Percentiles rank a stretch among this genome's conserved stretches.
phyloP scores from a whole-genome alignment of 805 yeast species.

The Saccharomycopsis vini region DNA sequence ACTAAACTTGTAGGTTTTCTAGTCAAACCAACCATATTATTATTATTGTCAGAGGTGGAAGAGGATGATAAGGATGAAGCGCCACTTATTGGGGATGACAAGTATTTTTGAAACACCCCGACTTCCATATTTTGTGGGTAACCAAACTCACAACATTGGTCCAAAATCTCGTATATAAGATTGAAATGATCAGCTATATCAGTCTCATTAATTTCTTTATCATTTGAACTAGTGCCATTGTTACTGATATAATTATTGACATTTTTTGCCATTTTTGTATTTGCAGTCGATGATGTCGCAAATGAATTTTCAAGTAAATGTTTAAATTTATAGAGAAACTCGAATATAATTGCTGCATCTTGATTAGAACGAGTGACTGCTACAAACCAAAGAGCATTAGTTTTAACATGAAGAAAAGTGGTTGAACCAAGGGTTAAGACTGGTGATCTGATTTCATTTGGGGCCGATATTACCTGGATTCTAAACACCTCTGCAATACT shows the following conservation, averaged over 20 bases:
- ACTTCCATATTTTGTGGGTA: conserved; percentile 62
- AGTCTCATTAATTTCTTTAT: conserved; percentile 30
- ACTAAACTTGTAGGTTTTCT: no score
- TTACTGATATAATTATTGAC: conserved; percentile 19
- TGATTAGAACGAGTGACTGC: conserved; percentile 86
- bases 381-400: conserved; percentile 62
- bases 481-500: conserved; percentile 82
- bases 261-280: conserved; percentile 21
- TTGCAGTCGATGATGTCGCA: conserved; percentile 1
- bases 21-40: no score
- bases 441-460: conserved; percentile 44
- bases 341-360: conserved; percentile 73
- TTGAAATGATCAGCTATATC: conserved; percentile 58
- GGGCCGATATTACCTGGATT: conserved; percentile 76
- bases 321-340: conserved; percentile 60
- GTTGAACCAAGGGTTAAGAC: conserved; percentile 86
- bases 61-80: no score
- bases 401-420: conserved; percentile 70
- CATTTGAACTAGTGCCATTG: neutral
- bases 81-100: conserved; percentile 24
- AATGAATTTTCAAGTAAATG: conserved; percentile 32
- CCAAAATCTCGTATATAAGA: conserved; percentile 65
- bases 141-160: conserved; percentile 70
- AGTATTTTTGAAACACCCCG: conserved; percentile 30
- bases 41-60: no score